Percentiles rank a stretch among this genome's conserved stretches.
These are phyloP conservation scores for Fusarium virguliforme DNA, from an alignment of 2,329 filamentous ascomycete genomes.

Conservation along the genomic window DNA sequence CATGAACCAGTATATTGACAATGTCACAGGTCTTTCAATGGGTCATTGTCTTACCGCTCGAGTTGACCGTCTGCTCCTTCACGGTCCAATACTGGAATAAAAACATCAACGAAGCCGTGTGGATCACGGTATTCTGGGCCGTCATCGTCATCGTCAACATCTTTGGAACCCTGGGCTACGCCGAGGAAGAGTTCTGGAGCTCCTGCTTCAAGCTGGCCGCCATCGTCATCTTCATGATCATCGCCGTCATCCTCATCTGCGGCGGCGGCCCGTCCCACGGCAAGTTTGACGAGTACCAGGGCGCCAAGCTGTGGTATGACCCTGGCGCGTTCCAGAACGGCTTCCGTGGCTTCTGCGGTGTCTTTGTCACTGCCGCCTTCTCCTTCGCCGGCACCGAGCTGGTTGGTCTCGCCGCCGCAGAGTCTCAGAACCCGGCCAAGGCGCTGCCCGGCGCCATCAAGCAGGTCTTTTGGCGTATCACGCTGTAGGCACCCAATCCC, in stretches of 20 bases:
- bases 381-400: conserved; percentile 78
- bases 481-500: conserved; percentile 50
- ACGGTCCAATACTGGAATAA: conserved; percentile 69
- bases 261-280: conserved; percentile 69
- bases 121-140: conserved; percentile 69
- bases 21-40: conserved; percentile 64
- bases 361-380: conserved; percentile 80
- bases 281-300: conserved; percentile 61
- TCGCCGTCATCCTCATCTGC: conserved; percentile 70
- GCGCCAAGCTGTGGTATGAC: conserved; percentile 56
- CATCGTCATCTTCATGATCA: conserved; percentile 74
- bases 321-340: conserved; percentile 75
- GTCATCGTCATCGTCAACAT: conserved; percentile 68
- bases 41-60: conserved; percentile 66
- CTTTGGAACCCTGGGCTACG: conserved; percentile 69
- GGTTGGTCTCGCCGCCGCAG: conserved; percentile 79
- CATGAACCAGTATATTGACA: too few species aligned
- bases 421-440: conserved; percentile 77
- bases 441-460: conserved; percentile 85
- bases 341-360: conserved; percentile 78
- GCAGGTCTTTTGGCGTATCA: conserved; percentile 75
- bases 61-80: conserved; percentile 66
- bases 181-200: conserved; percentile 71
- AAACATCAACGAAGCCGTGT: conserved; percentile 64
- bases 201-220: conserved; percentile 71